Evolutionary conservation across 768 basidiomycete species (phyloP).

Genomic region (Auricularia sp.): DNA sequence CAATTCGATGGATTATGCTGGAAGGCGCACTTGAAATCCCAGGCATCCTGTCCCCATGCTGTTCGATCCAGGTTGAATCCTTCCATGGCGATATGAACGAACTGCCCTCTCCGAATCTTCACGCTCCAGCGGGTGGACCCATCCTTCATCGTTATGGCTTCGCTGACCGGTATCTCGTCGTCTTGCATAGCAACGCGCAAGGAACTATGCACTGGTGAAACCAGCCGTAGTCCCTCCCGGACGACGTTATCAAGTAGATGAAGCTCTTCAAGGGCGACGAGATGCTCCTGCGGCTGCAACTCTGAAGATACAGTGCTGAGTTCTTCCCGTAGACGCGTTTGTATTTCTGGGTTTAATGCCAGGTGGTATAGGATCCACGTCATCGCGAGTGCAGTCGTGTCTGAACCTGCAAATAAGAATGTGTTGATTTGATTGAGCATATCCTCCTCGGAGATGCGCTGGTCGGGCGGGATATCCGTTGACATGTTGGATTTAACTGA

Average conservation of each 20-base stretch:
- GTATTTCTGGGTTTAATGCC: slow-evolving; percentile 41
- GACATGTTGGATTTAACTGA: slow-evolving; percentile 52
- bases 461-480: slow-evolving; percentile 28
- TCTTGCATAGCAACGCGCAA: slow-evolving; percentile 25
- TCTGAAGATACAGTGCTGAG: slow-evolving; percentile 15
- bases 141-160: slow-evolving; percentile 27
- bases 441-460: slow-evolving; percentile 47
- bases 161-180: slow-evolving; percentile 16
- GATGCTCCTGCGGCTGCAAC: slow-evolving; percentile 17
- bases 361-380: slow-evolving; percentile 51
- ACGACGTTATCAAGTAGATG: slow-evolving; percentile 49
- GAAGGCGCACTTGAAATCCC: slow-evolving; percentile 39
- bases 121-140: slow-evolving; percentile 23
- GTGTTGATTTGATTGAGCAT: slow-evolving; percentile 57
- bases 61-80: slow-evolving; percentile 41
- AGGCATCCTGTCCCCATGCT: slow-evolving; percentile 46
- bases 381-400: slow-evolving; percentile 45
- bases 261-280: slow-evolving; percentile 28
- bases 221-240: slow-evolving; percentile 45
- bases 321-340: slow-evolving; percentile 47
- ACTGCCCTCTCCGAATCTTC: slow-evolving; percentile 42
- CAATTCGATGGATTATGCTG: slow-evolving; percentile 3
- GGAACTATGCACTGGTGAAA: slow-evolving; percentile 46
- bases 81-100: slow-evolving; percentile 48
- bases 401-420: slow-evolving; percentile 55